These are phyloP conservation scores for Acarospora socialis DNA, from an alignment of 2,329 filamentous ascomycete genomes.

Conservation along the genomic window DNA sequence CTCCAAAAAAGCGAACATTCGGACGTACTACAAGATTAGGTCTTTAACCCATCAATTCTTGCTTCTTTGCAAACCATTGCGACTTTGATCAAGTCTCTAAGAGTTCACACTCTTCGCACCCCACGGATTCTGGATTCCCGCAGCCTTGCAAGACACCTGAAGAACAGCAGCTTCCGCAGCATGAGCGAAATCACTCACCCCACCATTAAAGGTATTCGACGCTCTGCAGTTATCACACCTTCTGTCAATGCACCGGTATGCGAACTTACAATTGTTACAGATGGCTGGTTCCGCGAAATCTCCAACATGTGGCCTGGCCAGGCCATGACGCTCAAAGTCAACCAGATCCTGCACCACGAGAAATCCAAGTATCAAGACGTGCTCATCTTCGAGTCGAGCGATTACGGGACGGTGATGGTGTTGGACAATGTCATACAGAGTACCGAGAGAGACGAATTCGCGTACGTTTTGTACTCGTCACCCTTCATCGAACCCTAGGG, in stretches of 20 bases:
- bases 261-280: conserved; percentile 33
- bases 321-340: conserved; percentile 96
- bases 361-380: conserved; percentile 99
- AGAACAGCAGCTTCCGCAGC: too few species aligned
- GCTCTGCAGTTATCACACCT: conserved; percentile 11
- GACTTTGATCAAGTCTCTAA: too few species aligned
- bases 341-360: conserved; percentile 96
- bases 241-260: background rate
- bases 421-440: conserved; percentile 98
- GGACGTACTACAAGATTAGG: too few species aligned
- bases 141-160: too few species aligned
- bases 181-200: conserved; percentile 62
- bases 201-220: conserved; percentile 55
- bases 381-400: conserved; percentile 93
- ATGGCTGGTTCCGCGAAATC: conserved; percentile 99
- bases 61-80: too few species aligned
- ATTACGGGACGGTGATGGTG: conserved; percentile 91
- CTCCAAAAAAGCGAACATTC: too few species aligned
- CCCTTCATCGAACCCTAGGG: too few species aligned
- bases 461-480: conserved; percentile 33
- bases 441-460: conserved; percentile 98
- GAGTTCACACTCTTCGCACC: too few species aligned
- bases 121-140: too few species aligned
- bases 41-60: too few species aligned
- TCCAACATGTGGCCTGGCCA: conserved; percentile 98